Base-by-base conservation (phyloP, 352 stramenopile species). In the Globisporangium orthogonon region DNA sequence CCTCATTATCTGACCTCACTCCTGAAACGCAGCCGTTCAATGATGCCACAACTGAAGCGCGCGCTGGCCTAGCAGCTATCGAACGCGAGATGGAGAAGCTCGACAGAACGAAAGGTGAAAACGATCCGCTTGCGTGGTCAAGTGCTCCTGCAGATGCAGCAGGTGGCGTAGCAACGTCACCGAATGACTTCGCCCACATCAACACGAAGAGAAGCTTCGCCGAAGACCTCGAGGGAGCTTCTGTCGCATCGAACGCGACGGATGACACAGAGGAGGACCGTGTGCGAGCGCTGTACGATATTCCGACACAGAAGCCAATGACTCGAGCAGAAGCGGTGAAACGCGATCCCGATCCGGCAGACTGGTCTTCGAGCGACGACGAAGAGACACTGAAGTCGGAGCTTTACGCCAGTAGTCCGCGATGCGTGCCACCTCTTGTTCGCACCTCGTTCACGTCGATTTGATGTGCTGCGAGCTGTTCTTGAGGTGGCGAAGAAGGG, bases 221-320 rank as follows among this genome's bases (percentile, higher is more conserved):
- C 7, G 41, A 50, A 10, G 51, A 51, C 10, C 48, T 56, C 45
- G 60, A 71, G 10, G 55, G 39, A 15, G 49, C 40, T 15, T 67
- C 56, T 17, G 47, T 40, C 13, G 61, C 60, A 44, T 72, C 67
- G 18, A 72, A 72, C 41, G 64, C 52, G 15, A 72, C 67, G 9
- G 67, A 75, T 29, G 61, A 70, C 52, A 65, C 61, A 10, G 67
- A 72, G 46, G 58, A 61, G 35, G 64, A 75, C 18, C 67, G 63
- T 7, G 15, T 71, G 7, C 61, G 44, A 9, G 50, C 40, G 3
- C 33, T 66, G 13, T n/a, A 28, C 23, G 33, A 49, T 7, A 50
- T 9, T 28, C 10, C 33, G 17, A n/a, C 29, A 28, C 4, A 18
- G 44, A 31, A 5, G 44, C 3, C 44, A 18, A 49, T 31, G 44